Conservation (phyloP, 139 green algal genomes). For the Closterium sp. region DNA sequence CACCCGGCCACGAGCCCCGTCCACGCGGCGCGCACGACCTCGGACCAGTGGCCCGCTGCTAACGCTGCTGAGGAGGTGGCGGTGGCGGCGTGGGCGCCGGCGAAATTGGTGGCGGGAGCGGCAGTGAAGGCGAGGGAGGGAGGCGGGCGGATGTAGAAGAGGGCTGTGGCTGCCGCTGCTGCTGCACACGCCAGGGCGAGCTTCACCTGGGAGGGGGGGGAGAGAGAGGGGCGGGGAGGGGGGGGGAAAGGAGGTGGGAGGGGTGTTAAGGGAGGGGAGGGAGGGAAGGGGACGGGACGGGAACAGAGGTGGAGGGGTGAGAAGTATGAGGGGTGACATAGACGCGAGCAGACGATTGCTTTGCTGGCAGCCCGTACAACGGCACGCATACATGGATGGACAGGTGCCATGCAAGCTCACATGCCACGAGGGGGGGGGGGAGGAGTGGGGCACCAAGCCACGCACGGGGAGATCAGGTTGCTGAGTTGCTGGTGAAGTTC, state of each 20-base stretch:
- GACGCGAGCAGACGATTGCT: background rate
- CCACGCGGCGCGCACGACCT: slow-evolving; percentile 35
- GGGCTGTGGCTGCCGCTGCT: background rate
- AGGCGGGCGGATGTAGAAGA: background rate
- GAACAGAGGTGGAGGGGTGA: background rate
- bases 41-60: background rate
- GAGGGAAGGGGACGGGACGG: background rate
- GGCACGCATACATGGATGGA: background rate
- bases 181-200: background rate
- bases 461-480: too few relatives aligned
- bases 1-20: slow-evolving; percentile 85
- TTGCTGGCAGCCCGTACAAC: too few relatives aligned
- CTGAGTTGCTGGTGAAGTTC: too few relatives aligned
- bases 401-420: too few relatives aligned
- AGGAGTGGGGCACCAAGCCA: too few relatives aligned
- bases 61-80: background rate
- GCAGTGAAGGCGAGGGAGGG: background rate
- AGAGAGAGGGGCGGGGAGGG: background rate
- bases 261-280: background rate
- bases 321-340: background rate
- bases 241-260: background rate
- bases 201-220: slow-evolving; percentile 6
- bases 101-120: slow-evolving; percentile 2
- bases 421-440: too few relatives aligned
- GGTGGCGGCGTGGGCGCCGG: background rate